These are phyloP conservation scores for Camelina laxa DNA, from an alignment of 345 rosid species.

Conservation along the genomic window DNA sequence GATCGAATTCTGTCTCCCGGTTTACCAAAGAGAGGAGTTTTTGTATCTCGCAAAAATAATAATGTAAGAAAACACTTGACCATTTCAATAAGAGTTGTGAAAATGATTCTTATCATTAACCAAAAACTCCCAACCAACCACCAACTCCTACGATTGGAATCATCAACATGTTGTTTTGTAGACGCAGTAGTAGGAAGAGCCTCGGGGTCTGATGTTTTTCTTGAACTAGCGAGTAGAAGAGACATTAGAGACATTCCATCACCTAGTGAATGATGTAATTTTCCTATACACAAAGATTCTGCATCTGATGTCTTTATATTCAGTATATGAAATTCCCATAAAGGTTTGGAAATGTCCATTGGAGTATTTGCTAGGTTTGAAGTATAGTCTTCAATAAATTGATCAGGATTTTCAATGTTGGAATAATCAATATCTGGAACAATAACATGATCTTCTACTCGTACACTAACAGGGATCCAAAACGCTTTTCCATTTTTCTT, in stretches of 20 bases:
- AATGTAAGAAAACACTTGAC: constrained; percentile 43
- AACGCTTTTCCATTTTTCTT: constrained; percentile 52
- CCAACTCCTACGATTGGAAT: constrained; percentile 24
- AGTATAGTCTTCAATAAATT: constrained; percentile 64
- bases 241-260: constrained; percentile 69
- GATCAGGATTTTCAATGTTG: constrained; percentile 52
- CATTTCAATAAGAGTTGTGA: constrained; percentile 54
- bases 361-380: constrained; percentile 59
- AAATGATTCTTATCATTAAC: constrained; percentile 44
- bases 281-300: constrained; percentile 48
- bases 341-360: constrained; percentile 60
- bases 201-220: constrained; percentile 58
- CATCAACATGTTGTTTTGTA: constrained; percentile 8
- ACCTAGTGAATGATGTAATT: constrained; percentile 62
- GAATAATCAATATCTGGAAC: neutral
- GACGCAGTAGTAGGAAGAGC: constrained; percentile 58
- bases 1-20: neutral
- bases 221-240: constrained; percentile 53
- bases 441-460: no score
- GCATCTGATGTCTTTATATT: constrained; percentile 41
- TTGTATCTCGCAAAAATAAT: constrained; percentile 51
- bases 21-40: constrained; percentile 50
- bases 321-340: constrained; percentile 83
- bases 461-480: constrained; percentile 34
- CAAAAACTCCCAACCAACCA: constrained; percentile 49